Evolutionary conservation across 1,284 basidiomycete species (phyloP), one percentile per base, ranked within the genome.

Genomic region (Heliocybe sulcata): DNA sequence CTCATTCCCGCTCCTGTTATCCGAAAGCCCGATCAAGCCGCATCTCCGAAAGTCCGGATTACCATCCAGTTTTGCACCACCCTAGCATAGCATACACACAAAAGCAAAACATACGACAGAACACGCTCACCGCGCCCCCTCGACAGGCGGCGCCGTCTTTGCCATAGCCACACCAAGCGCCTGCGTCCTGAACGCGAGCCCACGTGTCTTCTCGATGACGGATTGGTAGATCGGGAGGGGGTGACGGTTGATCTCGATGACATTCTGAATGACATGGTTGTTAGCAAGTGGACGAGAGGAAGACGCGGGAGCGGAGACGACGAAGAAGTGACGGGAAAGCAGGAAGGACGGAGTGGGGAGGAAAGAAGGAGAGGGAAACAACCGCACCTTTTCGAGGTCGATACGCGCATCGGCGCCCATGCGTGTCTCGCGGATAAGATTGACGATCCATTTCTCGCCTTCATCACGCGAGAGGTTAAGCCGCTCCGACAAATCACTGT

Each of bases 371-470:
- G 48, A 50, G 52, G 12, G 33, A 35, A 42, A 2, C 47, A n/a
- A 9, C 58, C 69, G 45, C 57, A 89, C 91, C 77, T 94, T 93
- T 73, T 96, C 93, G 51, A 98, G 80, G 71, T 98, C 95, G 62
- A 98, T 98, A 77, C 97, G 98, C 55, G 94, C 94, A 65, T 99
- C 92, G 2, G 91, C 87, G 22, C 91, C 94, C 83, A 97, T 93
- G 29, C 93, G 84, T 25, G 95, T 97, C 71, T 98, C 97, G 52
- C 94, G 85, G 64, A 98, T 96, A 57, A 98, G 86, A 77, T 97
- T 98, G 64, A 98, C 96, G 61, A 99, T 96, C 96, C 96, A 99
- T 70, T 97, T 97, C 69, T 98, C 96, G 56, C 96, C 97, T 65
- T 98, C 96, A 63, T 94, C 94, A 54, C 80, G 83, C 23, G 90